These are phyloP conservation scores for Aspergillus floridensis DNA, from an alignment of 2,329 filamentous ascomycete species.

Conservation along the genomic window DNA sequence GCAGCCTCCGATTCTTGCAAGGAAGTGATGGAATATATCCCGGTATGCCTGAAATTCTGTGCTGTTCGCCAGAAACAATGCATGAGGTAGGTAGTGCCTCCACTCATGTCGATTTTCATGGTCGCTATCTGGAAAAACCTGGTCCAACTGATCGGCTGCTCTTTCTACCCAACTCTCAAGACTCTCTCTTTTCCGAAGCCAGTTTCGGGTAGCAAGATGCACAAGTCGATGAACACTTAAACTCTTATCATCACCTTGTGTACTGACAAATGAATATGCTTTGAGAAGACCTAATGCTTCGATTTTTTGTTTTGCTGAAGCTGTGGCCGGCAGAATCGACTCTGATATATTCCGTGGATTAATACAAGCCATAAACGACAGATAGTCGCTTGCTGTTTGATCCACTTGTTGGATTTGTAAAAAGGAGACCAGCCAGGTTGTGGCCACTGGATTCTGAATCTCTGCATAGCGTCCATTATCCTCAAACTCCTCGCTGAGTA, in stretches of 20 bases:
- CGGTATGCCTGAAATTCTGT: too few relatives aligned
- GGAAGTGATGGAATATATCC: too few relatives aligned
- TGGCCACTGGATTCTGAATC: constrained; percentile 32
- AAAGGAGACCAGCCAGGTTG: constrained; percentile 37
- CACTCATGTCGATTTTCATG: too few relatives aligned
- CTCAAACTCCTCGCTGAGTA: constrained; percentile 32
- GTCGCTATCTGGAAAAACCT: too few relatives aligned
- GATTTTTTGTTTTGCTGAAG: constrained; percentile 3
- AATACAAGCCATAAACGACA: constrained; percentile 33
- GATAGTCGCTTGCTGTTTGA: constrained; percentile 21
- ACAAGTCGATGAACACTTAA: constrained; percentile 33
- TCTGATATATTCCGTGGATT: constrained; percentile 27
- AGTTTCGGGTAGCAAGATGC: constrained; percentile 28
- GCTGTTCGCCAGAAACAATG: too few relatives aligned
- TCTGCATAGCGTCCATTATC: constrained; percentile 27
- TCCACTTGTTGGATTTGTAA: constrained; percentile 22
- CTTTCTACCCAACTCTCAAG: too few relatives aligned
- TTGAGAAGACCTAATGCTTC: constrained; percentile 24
- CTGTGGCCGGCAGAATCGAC: constrained; percentile 18
- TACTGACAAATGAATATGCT: constrained; percentile 22
- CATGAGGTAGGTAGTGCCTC: too few relatives aligned
- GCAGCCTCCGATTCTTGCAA: too few relatives aligned
- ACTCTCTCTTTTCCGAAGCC: too few relatives aligned
- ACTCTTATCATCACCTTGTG: background rate
- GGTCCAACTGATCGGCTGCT: too few relatives aligned